Evolutionary conservation across 2,329 filamentous ascomycete genomes (phyloP), one percentile per base, ranked within the genome.

Genomic region (Orbilia oligospora): DNA sequence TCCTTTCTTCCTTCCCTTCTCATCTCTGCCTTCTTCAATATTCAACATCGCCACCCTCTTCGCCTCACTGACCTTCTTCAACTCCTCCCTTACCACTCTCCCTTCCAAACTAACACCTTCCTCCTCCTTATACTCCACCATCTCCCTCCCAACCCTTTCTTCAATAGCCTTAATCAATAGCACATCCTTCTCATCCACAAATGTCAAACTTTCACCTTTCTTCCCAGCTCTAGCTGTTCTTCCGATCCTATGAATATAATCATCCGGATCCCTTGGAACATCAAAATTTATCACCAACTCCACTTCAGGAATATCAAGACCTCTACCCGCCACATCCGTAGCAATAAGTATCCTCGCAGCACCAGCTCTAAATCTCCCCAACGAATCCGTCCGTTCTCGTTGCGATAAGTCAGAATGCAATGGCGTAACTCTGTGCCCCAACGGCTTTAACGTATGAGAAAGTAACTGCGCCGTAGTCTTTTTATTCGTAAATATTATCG

Each of bases 171-270:
- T 87, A n/a, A 98, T 89, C 6, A 98, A 88, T 82, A 94, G 90
- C 0, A 98, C 94, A 84, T 99, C 96, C 73, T 95, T 88, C 87
- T 98, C 95, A 1, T 96, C 95, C 1, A 99, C 91, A 81, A 99
- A 89, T 1, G 93, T 97, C 16, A 97, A 90, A 4, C 92, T 90
- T 80, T 94, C 91, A 82, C 96, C 96, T 67, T 87, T 88, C 53
- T 94, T 89, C 0, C 96, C 96, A 0, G 96, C 96, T 88, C 96
- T 91, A 2, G 96, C 96, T 12, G 96, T 99, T 85, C 96, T 91
- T 84, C 96, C 96, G 64, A 97, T 95, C 12, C 96, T 90, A 86
- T 99, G 96, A 81, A 99, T 96, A 84, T 99, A 99, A 85, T 97
- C 95, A 84, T 97, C 94, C 2, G 95, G 93, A 83, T 97, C 93